A percentile compares a stretch with the other conserved stretches of the same genome.
Conservation (phyloP, 306 rosid species). For the Lathyrus aphaca region DNA sequence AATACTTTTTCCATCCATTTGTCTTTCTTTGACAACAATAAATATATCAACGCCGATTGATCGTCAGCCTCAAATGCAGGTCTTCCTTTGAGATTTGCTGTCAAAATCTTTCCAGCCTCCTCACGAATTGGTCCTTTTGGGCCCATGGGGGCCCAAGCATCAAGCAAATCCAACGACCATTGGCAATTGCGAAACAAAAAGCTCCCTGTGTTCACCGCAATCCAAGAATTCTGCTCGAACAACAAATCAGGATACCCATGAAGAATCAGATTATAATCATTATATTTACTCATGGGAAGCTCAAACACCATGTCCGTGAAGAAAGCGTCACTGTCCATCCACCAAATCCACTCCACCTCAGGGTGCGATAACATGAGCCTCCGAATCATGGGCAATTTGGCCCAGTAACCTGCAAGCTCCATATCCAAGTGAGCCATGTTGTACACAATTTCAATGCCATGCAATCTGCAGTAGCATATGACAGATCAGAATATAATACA, state of each 20-base stretch:
- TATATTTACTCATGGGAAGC: slow-evolving; percentile 73
- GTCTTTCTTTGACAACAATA: slow-evolving; percentile 81
- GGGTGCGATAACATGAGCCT: slow-evolving; percentile 90
- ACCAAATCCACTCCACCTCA: slow-evolving; percentile 99
- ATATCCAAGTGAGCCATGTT: slow-evolving; percentile 93
- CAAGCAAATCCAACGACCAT: slow-evolving; percentile 96
- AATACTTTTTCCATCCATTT: slow-evolving; percentile 93
- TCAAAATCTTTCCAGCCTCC: slow-evolving; percentile 87
- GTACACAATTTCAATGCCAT: slow-evolving; percentile 93
- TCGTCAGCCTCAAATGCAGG: slow-evolving; percentile 98
- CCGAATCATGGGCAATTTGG: slow-evolving; percentile 88
- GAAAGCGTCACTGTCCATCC: slow-evolving; percentile 99
- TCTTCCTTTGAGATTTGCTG: slow-evolving; percentile 87
- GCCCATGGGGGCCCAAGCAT: slow-evolving; percentile 99
- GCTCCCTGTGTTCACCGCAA: slow-evolving; percentile 90
- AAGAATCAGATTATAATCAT: slow-evolving; percentile 67
- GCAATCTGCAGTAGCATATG: slow-evolving; percentile 66
- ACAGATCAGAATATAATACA: slow-evolving; percentile 8
- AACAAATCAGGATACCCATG: slow-evolving; percentile 97
- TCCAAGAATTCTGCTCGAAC: slow-evolving; percentile 95
- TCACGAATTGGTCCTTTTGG: slow-evolving; percentile 83
- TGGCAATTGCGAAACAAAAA: slow-evolving; percentile 88
- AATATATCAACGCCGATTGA: slow-evolving; percentile 90
- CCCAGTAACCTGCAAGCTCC: slow-evolving; percentile 98
- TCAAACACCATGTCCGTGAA: slow-evolving; percentile 93